These are phyloP conservation scores for Coprinopsis strossmayeri DNA, from an alignment of 768 basidiomycete genomes.

Conservation along the genomic window DNA sequence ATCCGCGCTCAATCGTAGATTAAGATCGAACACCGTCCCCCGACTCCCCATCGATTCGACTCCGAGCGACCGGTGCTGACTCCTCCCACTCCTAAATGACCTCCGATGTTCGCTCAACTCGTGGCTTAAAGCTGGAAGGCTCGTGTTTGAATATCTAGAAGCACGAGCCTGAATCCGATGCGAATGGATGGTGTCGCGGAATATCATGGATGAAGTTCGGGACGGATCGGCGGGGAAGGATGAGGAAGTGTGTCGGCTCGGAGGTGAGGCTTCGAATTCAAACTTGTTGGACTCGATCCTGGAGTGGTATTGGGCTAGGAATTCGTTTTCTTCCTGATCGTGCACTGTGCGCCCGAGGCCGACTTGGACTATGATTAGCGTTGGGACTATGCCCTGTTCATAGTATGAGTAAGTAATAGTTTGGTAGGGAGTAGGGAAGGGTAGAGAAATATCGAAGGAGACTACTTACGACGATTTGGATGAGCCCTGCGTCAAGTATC, in stretches of 20 bases:
- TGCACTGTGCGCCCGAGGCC: constrained; percentile 8
- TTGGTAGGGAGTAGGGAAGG: no score
- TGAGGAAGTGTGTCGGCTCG: no score
- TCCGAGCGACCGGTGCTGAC: neutral
- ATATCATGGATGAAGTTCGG: neutral
- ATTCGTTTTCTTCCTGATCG: neutral
- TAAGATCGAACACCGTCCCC: neutral
- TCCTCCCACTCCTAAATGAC: neutral
- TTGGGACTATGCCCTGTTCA: constrained; percentile 10
- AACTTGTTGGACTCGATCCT: neutral
- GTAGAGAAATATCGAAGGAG: neutral
- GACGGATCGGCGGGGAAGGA: no score
- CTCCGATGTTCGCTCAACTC: neutral
- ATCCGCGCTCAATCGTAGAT: no score
- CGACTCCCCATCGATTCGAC: neutral
- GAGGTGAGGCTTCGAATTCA: no score
- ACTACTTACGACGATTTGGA: constrained; percentile 24
- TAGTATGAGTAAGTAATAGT: no score
- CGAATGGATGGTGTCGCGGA: neutral
- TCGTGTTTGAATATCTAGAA: no score
- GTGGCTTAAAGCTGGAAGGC: neutral
- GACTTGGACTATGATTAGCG: constrained; percentile 10
- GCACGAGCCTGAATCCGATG: no score
- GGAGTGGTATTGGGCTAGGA: no score
- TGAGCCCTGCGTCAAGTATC: constrained; percentile 20